Evolutionary conservation across 2,329 filamentous ascomycete genomes (phyloP), one percentile per base, ranked within the genome.

Genomic region (Fusarium nodosum): DNA sequence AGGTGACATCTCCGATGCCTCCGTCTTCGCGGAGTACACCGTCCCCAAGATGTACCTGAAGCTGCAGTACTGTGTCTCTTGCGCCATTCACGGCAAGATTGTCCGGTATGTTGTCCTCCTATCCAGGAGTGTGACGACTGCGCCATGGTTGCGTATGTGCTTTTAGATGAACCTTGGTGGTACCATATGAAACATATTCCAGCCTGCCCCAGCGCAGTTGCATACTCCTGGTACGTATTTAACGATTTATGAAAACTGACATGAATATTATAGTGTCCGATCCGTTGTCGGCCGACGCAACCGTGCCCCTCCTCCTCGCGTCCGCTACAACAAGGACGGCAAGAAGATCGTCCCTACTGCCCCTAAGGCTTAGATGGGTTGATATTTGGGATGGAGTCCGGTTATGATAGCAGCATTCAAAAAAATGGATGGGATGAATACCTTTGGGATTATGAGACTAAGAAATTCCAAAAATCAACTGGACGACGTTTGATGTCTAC

Each of bases 1-100:
- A 98, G 96, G 96, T 94, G 96, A 99, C 93, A 99, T 99, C 88
- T 97, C 94, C 77, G 96, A 99, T 84, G 96, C 97, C 81, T 98
- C 96, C 81, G 96, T 99, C 86, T 99, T 98, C 87, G 85, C 92
- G 81, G 96, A 99, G 88, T 99, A 99, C 90, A 94, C 94, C 78
- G 95, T 99, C 81, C 96, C 96, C 87, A 99, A 99, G 93, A 99
- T 99, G 97, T 99, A 99, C 93, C 89, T 99, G 87, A 99, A 99
- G 92, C 92, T 99, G 84, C 96, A 99, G 89, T 99, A 99, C 93
- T 99, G 96, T 86, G 96, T 99, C 82, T 98, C 95, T 86, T 99
- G 96, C 87, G 96, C 96, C 82, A 99, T 99, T 77, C 96, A 99
- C 90, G 96, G 96, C 90, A 99, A 99, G 93, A 99, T 99, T 85